phyloP scores from a whole-genome alignment of 108 stramenopile species.

The Fistulifera solaris region DNA sequence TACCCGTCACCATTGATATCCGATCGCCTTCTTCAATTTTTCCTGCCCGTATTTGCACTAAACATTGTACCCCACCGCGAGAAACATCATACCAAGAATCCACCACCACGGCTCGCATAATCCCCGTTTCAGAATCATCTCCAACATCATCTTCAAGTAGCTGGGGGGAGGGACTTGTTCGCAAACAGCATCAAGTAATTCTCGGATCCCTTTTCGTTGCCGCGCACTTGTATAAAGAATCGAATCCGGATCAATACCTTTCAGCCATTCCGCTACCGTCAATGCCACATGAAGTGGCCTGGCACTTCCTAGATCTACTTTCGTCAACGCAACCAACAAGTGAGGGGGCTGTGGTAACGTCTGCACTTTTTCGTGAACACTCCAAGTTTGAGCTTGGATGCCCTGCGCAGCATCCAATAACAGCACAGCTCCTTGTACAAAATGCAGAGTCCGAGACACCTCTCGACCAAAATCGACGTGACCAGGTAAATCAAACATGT shows the following conservation, averaged over 20 bases:
- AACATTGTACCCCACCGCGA: slow-evolving; percentile 53
- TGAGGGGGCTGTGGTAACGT: slow-evolving; percentile 40
- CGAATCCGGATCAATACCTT: slow-evolving; percentile 81
- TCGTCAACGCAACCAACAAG: slow-evolving; percentile 83
- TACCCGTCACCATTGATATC: slow-evolving; percentile 21
- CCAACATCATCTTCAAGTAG: slow-evolving; percentile 43
- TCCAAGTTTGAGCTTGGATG: slow-evolving; percentile 96
- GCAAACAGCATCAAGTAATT: slow-evolving; percentile 66
- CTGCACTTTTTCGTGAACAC: slow-evolving; percentile 89
- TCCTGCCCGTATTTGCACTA: slow-evolving; percentile 46
- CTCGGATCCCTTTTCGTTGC: slow-evolving; percentile 56
- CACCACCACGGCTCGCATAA: slow-evolving; percentile 85
- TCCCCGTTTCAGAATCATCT: slow-evolving; percentile 6
- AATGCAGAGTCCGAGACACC: slow-evolving; percentile 81
- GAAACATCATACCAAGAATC: slow-evolving; percentile 91
- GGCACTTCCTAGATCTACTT: slow-evolving; percentile 91
- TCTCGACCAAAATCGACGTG: slow-evolving; percentile 95
- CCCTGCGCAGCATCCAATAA: slow-evolving; percentile 93
- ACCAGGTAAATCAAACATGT: slow-evolving; percentile 96
- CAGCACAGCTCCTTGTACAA: slow-evolving; percentile 92
- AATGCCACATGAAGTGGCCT: slow-evolving; percentile 75
- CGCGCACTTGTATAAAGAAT: slow-evolving; percentile 87
- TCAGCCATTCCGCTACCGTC: slow-evolving; percentile 70
- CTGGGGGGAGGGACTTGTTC: slow-evolving; percentile 56
- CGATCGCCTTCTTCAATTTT: slow-evolving; percentile 48